Evolutionary conservation across 352 stramenopile genomes (phyloP), one percentile per base, ranked within the genome.

Genomic region (Phytophthora podocarpi): DNA sequence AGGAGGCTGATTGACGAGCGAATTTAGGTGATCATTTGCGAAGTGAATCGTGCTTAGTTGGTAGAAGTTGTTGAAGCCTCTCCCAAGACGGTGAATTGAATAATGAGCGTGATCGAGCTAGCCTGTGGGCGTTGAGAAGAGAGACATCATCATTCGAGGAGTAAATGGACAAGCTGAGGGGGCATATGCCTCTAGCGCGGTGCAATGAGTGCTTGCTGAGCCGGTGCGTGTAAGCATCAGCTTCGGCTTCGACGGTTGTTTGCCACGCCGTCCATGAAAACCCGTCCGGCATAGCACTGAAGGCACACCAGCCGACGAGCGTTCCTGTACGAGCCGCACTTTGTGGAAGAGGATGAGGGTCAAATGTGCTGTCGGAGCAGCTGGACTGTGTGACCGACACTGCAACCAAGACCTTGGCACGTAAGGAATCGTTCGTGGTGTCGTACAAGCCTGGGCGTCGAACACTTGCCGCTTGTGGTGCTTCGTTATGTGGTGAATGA

Each of bases 251-350:
- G 59, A n/a, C 46, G 37, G 37, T 56, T 61, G 43, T 32, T 53
- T 48, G 43, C 15, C 28, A 15, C 11, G 10, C 2, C 20, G 30
- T 3, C 50, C 50, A 67, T 16, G 45, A 67, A 36, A 56, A 46
- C 20, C 35, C 11, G 32, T 45, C 30, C 13, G 23, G 5, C 28
- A 50, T 26, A 13, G 42, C 59, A 63, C 43, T 18, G 28, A 57
- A 50, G 31, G 61, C 35, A 62, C 43, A 61, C 54, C 61, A 70
- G 60, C 52, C 60, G 60, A 70, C 11, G 8, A 35, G n/a, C 21
- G 56, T 47, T 50, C 42, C 15, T 39, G 49, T 50, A 18, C 40
- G 27, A 50, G 59, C 46, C 54, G 30, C 41, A 42, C 4, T 56
- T 66, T 46, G 34, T 61, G 61, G 55, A 54, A 50, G 26, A 52